Percentiles rank a stretch among this genome's conserved stretches.
Evolutionary conservation across 2,329 filamentous ascomycete genomes (phyloP).

Genomic region (Fusarium proliferatum): DNA sequence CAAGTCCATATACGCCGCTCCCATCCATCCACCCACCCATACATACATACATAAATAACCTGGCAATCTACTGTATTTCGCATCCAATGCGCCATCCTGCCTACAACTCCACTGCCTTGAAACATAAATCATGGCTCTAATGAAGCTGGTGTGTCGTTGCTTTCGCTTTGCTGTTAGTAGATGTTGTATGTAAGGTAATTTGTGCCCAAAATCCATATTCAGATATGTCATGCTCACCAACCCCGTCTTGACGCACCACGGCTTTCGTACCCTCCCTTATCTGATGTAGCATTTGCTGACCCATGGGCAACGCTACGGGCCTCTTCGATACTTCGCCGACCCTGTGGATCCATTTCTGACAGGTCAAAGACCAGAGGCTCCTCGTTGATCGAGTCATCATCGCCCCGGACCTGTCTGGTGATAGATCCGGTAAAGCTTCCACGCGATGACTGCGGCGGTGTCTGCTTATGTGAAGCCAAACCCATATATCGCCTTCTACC

Average conservation of each 20-base stretch:
- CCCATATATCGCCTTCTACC: slow-evolving; percentile 60
- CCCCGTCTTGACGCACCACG: slow-evolving; percentile 51
- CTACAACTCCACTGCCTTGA: slow-evolving; percentile 28
- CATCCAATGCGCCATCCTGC: slow-evolving; percentile 30
- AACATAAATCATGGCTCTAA: slow-evolving; percentile 22
- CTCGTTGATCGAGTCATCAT: slow-evolving; percentile 68
- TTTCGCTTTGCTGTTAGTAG: background rate
- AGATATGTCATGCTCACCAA: slow-evolving; percentile 46
- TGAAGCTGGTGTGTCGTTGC: slow-evolving; percentile 4
- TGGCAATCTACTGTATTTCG: slow-evolving; percentile 17
- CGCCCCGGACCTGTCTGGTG: slow-evolving; percentile 53
- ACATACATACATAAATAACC: background rate
- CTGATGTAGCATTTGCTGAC: slow-evolving; percentile 45
- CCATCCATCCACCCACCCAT: background rate
- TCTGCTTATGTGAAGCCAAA: slow-evolving; percentile 55
- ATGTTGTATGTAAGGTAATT: slow-evolving; percentile 4
- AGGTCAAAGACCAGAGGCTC: slow-evolving; percentile 79
- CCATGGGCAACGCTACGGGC: slow-evolving; percentile 54
- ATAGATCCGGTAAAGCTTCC: slow-evolving; percentile 59
- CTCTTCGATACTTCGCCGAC: slow-evolving; percentile 70
- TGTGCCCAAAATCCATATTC: slow-evolving; percentile 18
- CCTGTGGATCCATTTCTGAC: slow-evolving; percentile 73
- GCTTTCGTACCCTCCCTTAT: slow-evolving; percentile 55
- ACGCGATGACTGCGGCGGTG: slow-evolving; percentile 58
- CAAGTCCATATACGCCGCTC: slow-evolving; percentile 29